Evolutionary conservation across 2,329 filamentous ascomycete species (phyloP).

Genomic region (Colletotrichum liriopes): DNA sequence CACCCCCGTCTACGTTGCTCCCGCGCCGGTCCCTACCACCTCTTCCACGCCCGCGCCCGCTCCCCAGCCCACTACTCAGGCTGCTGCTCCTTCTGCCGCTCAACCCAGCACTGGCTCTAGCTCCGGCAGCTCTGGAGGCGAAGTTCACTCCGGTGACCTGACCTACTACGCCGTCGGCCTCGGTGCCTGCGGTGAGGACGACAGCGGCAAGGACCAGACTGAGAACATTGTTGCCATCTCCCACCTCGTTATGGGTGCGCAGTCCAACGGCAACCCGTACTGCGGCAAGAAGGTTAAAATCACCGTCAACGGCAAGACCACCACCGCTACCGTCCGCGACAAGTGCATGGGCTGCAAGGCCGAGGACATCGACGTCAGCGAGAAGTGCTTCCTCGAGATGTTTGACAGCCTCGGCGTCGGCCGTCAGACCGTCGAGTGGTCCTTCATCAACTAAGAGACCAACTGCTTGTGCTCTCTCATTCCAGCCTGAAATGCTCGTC

Average conservation of each 20-base stretch:
- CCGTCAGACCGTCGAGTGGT: slow-evolving; percentile 61
- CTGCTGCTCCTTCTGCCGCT: slow-evolving; percentile 33
- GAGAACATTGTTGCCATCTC: slow-evolving; percentile 81
- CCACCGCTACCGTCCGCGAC: slow-evolving; percentile 76
- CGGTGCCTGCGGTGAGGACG: slow-evolving; percentile 78
- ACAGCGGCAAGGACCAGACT: slow-evolving; percentile 67
- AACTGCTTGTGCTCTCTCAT: slow-evolving; percentile 1
- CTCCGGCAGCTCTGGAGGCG: slow-evolving; percentile 45
- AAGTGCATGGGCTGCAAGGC: slow-evolving; percentile 80
- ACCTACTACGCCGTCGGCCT: slow-evolving; percentile 82
- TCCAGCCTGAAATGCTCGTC: slow-evolving; percentile 16
- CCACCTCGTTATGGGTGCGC: slow-evolving; percentile 72
- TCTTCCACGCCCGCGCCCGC: slow-evolving; percentile 39
- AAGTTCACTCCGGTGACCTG: slow-evolving; percentile 72
- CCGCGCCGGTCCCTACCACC: slow-evolving; percentile 26
- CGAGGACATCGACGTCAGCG: slow-evolving; percentile 73
- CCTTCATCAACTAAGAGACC: slow-evolving; percentile 57
- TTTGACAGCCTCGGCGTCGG: slow-evolving; percentile 62
- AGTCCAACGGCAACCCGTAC: slow-evolving; percentile 78
- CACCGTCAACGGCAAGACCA: slow-evolving; percentile 70
- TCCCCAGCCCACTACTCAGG: slow-evolving; percentile 34
- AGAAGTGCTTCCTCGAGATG: slow-evolving; percentile 69
- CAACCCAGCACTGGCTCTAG: slow-evolving; percentile 31
- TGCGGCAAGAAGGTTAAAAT: slow-evolving; percentile 81
- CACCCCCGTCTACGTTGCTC: slow-evolving; percentile 32